Evolutionary conservation across 805 yeast species (phyloP).

Genomic region (Ogataea saltuana): DNA sequence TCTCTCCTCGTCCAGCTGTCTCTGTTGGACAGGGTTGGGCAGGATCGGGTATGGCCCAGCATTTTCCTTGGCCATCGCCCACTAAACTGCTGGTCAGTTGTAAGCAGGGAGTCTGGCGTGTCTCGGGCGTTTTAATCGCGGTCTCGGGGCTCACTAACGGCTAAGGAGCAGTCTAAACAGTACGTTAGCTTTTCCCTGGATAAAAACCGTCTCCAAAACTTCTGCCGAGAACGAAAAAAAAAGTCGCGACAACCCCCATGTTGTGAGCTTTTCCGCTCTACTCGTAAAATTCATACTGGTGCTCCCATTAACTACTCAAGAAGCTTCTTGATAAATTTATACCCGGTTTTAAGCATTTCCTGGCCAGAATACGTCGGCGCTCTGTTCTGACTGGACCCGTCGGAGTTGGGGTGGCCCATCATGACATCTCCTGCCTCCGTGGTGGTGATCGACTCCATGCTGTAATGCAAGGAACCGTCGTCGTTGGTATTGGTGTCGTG

Average conservation of each 20-base stretch:
- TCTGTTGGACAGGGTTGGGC: slow-evolving; percentile 28
- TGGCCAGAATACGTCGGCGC: slow-evolving; percentile 28
- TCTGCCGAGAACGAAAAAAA: too few relatives aligned
- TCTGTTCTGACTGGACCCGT: slow-evolving; percentile 8
- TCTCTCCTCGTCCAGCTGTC: slow-evolving; percentile 13
- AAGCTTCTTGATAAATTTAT: slow-evolving; percentile 42
- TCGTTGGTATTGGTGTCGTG: slow-evolving; percentile 7
- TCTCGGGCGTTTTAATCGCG: too few relatives aligned
- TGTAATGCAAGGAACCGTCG: slow-evolving; percentile 19
- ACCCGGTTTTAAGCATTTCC: slow-evolving; percentile 36
- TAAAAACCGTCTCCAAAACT: too few relatives aligned
- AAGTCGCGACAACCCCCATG: too few relatives aligned
- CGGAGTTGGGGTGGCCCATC: slow-evolving; percentile 14
- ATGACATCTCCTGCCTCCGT: slow-evolving; percentile 30
- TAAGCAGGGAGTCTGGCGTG: too few relatives aligned
- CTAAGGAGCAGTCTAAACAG: too few relatives aligned
- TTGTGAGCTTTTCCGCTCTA: too few relatives aligned
- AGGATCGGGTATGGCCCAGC: slow-evolving; percentile 15
- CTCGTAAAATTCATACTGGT: too few relatives aligned
- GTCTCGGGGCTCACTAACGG: too few relatives aligned
- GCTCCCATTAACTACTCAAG: slow-evolving; percentile 21
- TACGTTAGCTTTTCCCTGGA: too few relatives aligned
- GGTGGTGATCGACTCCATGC: slow-evolving; percentile 31
- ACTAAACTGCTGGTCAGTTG: background rate
- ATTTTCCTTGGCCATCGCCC: background rate